These are phyloP conservation scores for Clonostachys rhizophaga DNA, from an alignment of 2,329 filamentous ascomycete species.

Conservation along the genomic window DNA sequence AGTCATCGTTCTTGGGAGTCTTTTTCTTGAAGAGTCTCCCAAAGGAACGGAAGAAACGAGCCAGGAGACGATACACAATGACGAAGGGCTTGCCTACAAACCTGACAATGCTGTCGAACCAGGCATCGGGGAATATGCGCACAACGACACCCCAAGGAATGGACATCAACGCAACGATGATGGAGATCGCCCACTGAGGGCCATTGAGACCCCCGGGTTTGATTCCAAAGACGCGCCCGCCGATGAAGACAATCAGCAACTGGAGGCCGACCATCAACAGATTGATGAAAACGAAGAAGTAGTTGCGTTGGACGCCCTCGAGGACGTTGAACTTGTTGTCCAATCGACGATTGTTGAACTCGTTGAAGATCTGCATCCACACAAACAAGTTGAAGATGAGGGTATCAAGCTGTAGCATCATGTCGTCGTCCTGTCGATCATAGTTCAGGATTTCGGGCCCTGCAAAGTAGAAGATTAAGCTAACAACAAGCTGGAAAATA, in stretches of 20 bases:
- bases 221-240: constrained; percentile 48
- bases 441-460: constrained; percentile 51
- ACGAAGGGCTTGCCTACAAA: constrained; percentile 21
- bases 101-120: constrained; percentile 22
- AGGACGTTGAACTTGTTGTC: constrained; percentile 59
- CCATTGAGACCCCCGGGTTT: constrained; percentile 28
- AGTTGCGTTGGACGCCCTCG: constrained; percentile 48
- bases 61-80: constrained; percentile 13
- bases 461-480: constrained; percentile 57
- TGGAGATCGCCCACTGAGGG: constrained; percentile 47
- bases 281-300: constrained; percentile 52
- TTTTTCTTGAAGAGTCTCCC: background rate
- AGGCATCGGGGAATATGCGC: constrained; percentile 41
- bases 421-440: constrained; percentile 25
- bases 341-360: constrained; percentile 60
- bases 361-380: constrained; percentile 71
- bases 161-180: constrained; percentile 40
- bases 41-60: constrained; percentile 3
- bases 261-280: constrained; percentile 53
- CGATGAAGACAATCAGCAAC: constrained; percentile 50
- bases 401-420: constrained; percentile 46
- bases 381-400: constrained; percentile 68
- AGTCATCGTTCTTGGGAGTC: background rate
- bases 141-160: constrained; percentile 44
- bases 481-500: constrained; percentile 55